Base-by-base conservation (phyloP, 1,284 basidiomycete species). In the Moesziomyces sp. region DNA sequence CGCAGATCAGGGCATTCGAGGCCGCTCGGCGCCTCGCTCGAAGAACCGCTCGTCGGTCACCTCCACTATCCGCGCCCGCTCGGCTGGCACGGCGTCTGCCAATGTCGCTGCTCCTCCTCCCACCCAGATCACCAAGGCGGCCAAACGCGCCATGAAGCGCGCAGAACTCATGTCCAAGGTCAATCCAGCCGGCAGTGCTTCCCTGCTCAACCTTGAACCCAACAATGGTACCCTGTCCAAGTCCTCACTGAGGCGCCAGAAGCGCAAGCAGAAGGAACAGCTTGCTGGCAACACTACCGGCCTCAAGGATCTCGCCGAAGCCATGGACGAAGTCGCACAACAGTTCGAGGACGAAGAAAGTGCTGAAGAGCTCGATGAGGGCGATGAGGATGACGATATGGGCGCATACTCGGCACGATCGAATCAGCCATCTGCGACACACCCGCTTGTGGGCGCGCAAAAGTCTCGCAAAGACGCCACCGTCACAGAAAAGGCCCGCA, bases 251-350 rank as follows among this genome's bases (percentile, higher is more conserved):
- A 68, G 78, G 18, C 58, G 81, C 14, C 63, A 66, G 24, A 83
- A 83, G 66, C 59, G 76, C 42, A 75, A 66, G 34, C 58, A 64
- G 54, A 71, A 74, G 26, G 77, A 83, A 42, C 74, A 82, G 55
- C 55, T 83, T 0, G 80, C 72, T 1, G 78, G 75, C 19, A 79
- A 81, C 69, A 44, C 51, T 1, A 54, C 73, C 9, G 81, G 81
- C 10, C 47, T 81, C 66, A 71, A 75, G 38, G 79, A 79, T 18
- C 43, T 83, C 8, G 55, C 52, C 10, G 76, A 62, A 6, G 78
- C 63, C 2, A 54, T 80, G 57, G 58, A 69, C 7, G 69, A 73
- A 30, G 52, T 69, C 10, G 66, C 59, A 6, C 66, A 69, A 43
- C 52, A 56, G 38, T 56, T 77, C 2, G 30, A 62, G 23, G 53